A percentile compares a stretch with the other conserved stretches of the same genome.
Evolutionary conservation across 257 asterid genomes (phyloP).

Genomic region (Asclepias syriaca): DNA sequence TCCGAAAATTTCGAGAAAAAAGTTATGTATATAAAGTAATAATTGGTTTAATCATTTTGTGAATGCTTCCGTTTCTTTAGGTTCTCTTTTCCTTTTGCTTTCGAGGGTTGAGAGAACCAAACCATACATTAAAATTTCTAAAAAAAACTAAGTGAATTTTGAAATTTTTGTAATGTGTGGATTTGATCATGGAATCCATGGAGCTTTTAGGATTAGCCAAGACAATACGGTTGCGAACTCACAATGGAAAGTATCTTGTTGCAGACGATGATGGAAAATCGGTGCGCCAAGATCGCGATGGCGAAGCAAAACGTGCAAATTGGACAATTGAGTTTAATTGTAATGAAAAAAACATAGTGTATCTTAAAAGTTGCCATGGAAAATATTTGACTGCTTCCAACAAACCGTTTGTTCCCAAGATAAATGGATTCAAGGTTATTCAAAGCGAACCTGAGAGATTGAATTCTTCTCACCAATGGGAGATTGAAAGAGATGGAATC

Average conservation of each 20-base stretch:
- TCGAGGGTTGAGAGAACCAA: no score
- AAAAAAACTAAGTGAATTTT: no score
- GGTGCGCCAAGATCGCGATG: conserved; percentile 62
- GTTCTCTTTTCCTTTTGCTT: no score
- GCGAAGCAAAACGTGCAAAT: conserved; percentile 48
- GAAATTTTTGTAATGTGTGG: no score
- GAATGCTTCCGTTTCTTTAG: no score
- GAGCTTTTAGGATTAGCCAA: conserved; percentile 52
- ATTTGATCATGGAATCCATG: conserved; percentile 19
- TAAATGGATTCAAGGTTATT: conserved; percentile 11
- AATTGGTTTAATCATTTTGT: no score
- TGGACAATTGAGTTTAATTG: conserved; percentile 57
- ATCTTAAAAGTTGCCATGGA: conserved; percentile 55
- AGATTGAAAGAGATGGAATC: conserved; percentile 14
- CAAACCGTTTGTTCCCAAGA: conserved; percentile 20
- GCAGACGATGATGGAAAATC: conserved; percentile 57
- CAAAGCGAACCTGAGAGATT: background rate
- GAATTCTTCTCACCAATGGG: conserved; percentile 21
- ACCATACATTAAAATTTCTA: no score
- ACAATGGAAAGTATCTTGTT: conserved; percentile 51
- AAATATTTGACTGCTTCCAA: conserved; percentile 60
- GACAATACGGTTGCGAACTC: conserved; percentile 56
- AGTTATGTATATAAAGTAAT: no score
- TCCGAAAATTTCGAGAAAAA: no score
- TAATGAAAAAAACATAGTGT: conserved; percentile 44